A percentile compares a stretch with the other conserved stretches of the same genome.
Evolutionary conservation across 805 yeast species (phyloP).

Genomic region (Metahyphopichia silvanorum): DNA sequence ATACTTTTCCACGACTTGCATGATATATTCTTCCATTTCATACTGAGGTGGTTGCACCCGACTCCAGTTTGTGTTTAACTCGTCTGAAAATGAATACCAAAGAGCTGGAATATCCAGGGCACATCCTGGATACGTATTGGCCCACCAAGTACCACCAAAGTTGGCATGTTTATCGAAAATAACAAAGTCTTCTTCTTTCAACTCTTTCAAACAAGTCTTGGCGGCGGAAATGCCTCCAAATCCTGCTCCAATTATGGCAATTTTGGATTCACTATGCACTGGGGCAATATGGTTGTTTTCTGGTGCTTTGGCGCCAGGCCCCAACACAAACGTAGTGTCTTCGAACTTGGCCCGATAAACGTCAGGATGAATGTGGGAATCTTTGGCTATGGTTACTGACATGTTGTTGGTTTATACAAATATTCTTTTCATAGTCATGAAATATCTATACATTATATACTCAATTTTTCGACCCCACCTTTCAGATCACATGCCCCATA

Average conservation of each 20-base stretch:
- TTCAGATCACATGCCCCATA: no score
- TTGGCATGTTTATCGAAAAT: conserved; percentile 37
- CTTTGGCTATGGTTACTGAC: conserved; percentile 23
- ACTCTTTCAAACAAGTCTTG: conserved; percentile 19
- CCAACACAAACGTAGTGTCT: conserved; percentile 25
- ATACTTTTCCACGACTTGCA: conserved; percentile 27
- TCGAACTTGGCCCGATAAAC: conserved; percentile 25
- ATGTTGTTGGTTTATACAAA: no score
- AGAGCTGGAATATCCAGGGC: conserved; percentile 44
- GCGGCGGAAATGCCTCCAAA: conserved; percentile 37
- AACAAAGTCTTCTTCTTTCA: conserved; percentile 26
- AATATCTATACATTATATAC: no score
- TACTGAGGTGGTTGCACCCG: conserved; percentile 38
- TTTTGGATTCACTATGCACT: conserved; percentile 20
- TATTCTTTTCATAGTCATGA: no score
- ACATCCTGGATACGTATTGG: conserved; percentile 44
- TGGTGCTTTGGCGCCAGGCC: conserved; percentile 15
- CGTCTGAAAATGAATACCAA: conserved; percentile 35
- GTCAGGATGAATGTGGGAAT: conserved; percentile 30
- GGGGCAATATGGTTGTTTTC: conserved; percentile 16
- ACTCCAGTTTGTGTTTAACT: conserved; percentile 35
- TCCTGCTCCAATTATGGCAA: conserved; percentile 40
- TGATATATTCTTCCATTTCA: conserved; percentile 40
- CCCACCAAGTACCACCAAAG: conserved; percentile 45
- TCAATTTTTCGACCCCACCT: no score